Evolutionary conservation across 2,329 filamentous ascomycete species (phyloP).

Genomic region (Coniochaeta prunicola): DNA sequence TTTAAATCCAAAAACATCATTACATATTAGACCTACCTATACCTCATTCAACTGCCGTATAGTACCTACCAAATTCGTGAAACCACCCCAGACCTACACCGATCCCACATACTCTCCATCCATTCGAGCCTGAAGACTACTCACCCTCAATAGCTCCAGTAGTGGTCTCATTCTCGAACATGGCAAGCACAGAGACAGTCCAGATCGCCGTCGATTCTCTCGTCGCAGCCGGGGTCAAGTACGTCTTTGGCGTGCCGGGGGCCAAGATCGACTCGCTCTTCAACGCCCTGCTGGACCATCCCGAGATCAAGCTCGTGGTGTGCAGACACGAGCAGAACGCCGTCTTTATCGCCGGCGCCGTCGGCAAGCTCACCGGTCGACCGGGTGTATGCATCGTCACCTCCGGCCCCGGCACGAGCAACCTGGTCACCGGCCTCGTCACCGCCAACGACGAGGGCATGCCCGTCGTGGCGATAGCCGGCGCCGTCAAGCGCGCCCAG

Average conservation of each 20-base stretch:
- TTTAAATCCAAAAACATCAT: too few relatives aligned
- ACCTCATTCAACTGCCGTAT: too few relatives aligned
- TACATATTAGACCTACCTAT: too few relatives aligned
- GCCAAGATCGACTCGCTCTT: constrained; percentile 41
- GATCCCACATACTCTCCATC: too few relatives aligned
- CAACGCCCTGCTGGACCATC: constrained; percentile 35
- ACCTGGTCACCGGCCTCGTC: constrained; percentile 36
- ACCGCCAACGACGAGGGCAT: constrained; percentile 40
- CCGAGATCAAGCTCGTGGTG: constrained; percentile 37
- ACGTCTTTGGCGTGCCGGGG: constrained; percentile 40
- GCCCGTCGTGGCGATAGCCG: constrained; percentile 40
- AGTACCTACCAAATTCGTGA: too few relatives aligned
- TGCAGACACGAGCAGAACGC: constrained; percentile 43
- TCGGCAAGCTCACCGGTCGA: constrained; percentile 35
- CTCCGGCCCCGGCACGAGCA: constrained; percentile 37
- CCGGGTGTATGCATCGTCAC: constrained; percentile 40
- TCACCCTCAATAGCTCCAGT: too few relatives aligned
- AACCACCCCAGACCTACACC: too few relatives aligned
- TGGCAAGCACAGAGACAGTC: constrained; percentile 14
- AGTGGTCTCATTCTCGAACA: too few relatives aligned
- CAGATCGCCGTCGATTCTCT: constrained; percentile 21
- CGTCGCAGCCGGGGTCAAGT: constrained; percentile 30
- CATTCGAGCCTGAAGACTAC: too few relatives aligned
- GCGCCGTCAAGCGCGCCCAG: constrained; percentile 34
- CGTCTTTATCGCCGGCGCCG: constrained; percentile 39